A percentile compares a stretch with the other conserved stretches of the same genome.
Evolutionary conservation across 2,329 filamentous ascomycete genomes (phyloP).

Genomic region (Colletotrichum ledebouriae): DNA sequence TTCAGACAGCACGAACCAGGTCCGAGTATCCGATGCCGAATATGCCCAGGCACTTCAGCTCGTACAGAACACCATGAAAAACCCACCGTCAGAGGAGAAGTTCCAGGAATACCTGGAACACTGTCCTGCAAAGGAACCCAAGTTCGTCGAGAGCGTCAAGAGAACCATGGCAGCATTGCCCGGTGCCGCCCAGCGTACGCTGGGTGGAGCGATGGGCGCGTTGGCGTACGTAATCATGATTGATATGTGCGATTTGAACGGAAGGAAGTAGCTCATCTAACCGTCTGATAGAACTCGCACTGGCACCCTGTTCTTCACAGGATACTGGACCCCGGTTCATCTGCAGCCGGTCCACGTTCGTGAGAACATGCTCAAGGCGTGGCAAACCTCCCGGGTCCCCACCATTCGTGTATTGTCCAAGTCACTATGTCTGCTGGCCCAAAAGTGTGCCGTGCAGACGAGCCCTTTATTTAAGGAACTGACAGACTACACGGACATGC

Average conservation of each 20-base stretch:
- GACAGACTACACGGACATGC: slow-evolving; percentile 69
- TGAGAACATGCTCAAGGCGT: slow-evolving; percentile 72
- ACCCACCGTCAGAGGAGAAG: slow-evolving; percentile 56
- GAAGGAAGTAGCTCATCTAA: slow-evolving; percentile 12
- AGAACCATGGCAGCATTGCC: slow-evolving; percentile 57
- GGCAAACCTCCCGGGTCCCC: slow-evolving; percentile 70
- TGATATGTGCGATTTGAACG: neutral
- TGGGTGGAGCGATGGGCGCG: slow-evolving; percentile 56
- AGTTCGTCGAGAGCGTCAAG: slow-evolving; percentile 65
- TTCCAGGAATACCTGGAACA: slow-evolving; percentile 67
- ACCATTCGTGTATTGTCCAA: slow-evolving; percentile 69
- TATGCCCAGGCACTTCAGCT: slow-evolving; percentile 61
- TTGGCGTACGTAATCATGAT: slow-evolving; percentile 57
- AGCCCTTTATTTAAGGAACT: slow-evolving; percentile 68
- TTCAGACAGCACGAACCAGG: slow-evolving; percentile 56
- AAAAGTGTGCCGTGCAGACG: slow-evolving; percentile 67
- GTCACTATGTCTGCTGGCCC: slow-evolving; percentile 66
- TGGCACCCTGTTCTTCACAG: slow-evolving; percentile 76
- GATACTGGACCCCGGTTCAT: slow-evolving; percentile 73
- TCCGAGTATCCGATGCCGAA: slow-evolving; percentile 63
- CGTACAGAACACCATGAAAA: slow-evolving; percentile 52
- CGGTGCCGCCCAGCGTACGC: slow-evolving; percentile 48
- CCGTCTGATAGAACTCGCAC: slow-evolving; percentile 65
- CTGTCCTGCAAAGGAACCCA: slow-evolving; percentile 63
- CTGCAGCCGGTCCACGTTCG: slow-evolving; percentile 72